phyloP scores from a whole-genome alignment of 345 rosid genomes.

The Kernera saxatilis region DNA sequence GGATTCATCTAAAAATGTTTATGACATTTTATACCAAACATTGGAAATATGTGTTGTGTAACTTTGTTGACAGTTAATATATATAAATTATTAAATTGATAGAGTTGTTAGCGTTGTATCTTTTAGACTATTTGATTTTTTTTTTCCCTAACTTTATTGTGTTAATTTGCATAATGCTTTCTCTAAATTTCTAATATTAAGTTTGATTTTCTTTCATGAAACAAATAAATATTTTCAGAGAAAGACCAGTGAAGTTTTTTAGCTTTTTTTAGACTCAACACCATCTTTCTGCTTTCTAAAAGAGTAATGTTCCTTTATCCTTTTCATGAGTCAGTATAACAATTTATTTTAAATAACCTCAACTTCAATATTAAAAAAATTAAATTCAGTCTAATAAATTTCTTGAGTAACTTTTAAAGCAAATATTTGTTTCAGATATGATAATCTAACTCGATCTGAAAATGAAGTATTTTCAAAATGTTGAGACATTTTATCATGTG shows the following conservation, averaged over 20 bases:
- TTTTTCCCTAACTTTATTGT: neutral
- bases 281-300: constrained; percentile 3
- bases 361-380: neutral
- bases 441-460: neutral
- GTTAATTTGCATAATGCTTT: neutral
- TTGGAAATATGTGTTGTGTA: constrained; percentile 20
- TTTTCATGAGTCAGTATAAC: neutral
- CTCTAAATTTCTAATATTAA: neutral
- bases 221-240: neutral
- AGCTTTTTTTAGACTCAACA: neutral
- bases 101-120: constrained; percentile 15
- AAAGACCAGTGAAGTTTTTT: neutral
- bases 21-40: constrained; percentile 23
- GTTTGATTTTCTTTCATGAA: constrained; percentile 6
- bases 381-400: neutral
- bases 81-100: neutral
- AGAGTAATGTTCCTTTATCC: neutral
- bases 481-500: neutral
- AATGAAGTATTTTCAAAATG: neutral
- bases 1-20: constrained; percentile 11
- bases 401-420: neutral
- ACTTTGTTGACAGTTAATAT: constrained; percentile 16
- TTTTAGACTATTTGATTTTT: neutral
- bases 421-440: neutral
- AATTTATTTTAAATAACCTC: neutral